Conservation (phyloP, 202 grass and related monocot species). For the Setaria viridis region DNA sequence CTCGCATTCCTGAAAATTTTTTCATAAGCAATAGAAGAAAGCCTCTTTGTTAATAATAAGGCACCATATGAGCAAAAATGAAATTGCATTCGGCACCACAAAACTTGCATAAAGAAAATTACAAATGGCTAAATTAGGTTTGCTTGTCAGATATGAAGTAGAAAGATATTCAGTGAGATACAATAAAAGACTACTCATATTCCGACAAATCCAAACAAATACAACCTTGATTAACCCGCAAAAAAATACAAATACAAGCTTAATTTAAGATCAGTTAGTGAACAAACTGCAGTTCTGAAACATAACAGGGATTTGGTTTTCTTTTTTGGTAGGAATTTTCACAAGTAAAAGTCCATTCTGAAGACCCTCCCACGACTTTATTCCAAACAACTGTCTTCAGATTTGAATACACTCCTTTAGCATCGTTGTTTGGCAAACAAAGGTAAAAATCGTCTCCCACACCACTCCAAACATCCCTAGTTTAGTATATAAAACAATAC, state of each 20-base stretch:
- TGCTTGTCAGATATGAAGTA: not conserved
- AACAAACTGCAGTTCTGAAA: not conserved
- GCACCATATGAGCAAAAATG: slow-evolving; percentile 18
- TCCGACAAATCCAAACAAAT: not conserved
- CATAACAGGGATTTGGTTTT: not conserved
- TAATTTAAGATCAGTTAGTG: not conserved
- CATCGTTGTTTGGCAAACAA: not conserved
- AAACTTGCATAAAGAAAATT: not conserved
- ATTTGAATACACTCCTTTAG: slow-evolving; percentile 9
- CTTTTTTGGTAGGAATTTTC: not conserved
- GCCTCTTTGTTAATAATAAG: not conserved
- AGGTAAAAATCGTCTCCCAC: not conserved
- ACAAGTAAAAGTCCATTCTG: not conserved
- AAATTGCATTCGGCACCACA: not conserved
- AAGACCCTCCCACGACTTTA: slow-evolving; percentile 20
- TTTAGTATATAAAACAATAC: not conserved
- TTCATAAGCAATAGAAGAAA: slow-evolving; percentile 14
- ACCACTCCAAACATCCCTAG: not conserved
- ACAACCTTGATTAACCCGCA: not conserved
- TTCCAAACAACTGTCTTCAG: not conserved
- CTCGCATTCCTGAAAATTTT: slow-evolving; percentile 81
- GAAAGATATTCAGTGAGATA: not conserved
- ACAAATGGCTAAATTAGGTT: not conserved
- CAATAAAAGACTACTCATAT: not conserved
- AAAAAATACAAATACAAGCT: too few species aligned